Base-by-base conservation (phyloP, 1,139 yeast species). In the Yamadazyma dendronema region DNA sequence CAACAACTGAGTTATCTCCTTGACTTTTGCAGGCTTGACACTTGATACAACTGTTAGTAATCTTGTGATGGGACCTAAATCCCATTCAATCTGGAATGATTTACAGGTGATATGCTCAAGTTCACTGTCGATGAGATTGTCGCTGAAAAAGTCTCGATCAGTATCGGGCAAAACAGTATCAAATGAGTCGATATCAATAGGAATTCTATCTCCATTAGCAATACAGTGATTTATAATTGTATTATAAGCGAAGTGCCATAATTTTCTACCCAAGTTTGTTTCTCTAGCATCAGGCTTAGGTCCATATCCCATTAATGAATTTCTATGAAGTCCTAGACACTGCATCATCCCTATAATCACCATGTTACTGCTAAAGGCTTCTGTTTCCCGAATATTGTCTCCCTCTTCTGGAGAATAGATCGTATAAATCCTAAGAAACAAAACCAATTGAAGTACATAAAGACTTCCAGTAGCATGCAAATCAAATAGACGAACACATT, bases 381-480 rank as follows among this genome's bases (percentile, higher is more conserved):
- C 77, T 8, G 77, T 74, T 25, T 78, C 81, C 41, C 74, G 77
- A 3, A 64, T 61, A 34, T 17, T 19, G 25, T 67, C 69, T 12
- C 80, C 77, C 46, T 74, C 78, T 48, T 75, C 80, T 1, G 79
- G 79, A 0, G 79, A 65, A 43, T 56, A 49, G 34, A 54, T 50
- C 32, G 64, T 67, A 50, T 74, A 74, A 13, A 61, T 43, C 40
- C 77, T 54, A 28, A 61, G 44, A 30, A 66, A 46, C 11, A 72
- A 44, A 0, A 72, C 61, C 36, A 78, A 70, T 48, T 79, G 84
- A 37, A 79, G 60, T 5, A 78, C 67, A 0, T 69, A 61, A 35
- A 79, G 47, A 25, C 75, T 72, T 14, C 73, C 65, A 17, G 52
- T 51, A 33, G 65, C 52, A 49, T 63, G 49, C 14, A 67, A 44